Evolutionary conservation across 345 rosid species (phyloP).

Genomic region (Boechera retrofracta): DNA sequence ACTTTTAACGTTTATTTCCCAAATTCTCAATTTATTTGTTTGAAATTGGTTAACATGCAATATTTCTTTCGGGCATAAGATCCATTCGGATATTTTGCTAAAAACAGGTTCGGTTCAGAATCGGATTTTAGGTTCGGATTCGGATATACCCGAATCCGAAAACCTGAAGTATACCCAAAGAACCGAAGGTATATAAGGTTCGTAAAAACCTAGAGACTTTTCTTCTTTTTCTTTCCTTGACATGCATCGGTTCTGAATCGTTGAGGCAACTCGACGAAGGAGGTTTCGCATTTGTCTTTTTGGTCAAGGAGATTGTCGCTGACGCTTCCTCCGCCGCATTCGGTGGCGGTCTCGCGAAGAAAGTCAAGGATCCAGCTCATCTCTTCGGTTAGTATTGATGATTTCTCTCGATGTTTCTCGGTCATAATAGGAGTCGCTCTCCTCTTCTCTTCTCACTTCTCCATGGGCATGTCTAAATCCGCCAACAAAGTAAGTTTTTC

Average conservation of each 20-base stretch:
- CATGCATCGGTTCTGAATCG: conserved; percentile 66
- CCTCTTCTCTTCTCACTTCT: neutral
- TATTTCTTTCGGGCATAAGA: neutral
- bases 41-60: conserved; percentile 31
- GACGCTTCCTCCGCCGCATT: conserved; percentile 62
- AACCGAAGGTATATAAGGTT: no score
- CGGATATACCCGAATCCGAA: neutral
- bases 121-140: no score
- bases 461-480: conserved; percentile 64
- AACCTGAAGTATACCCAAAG: no score
- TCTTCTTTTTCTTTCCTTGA: no score
- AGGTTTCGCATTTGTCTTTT: conserved; percentile 84
- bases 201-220: no score
- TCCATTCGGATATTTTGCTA: no score
- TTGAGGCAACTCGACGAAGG: conserved; percentile 96
- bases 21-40: neutral
- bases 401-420: neutral
- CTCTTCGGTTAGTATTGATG: conserved; percentile 67
- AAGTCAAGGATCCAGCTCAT: conserved; percentile 89
- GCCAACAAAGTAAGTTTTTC: conserved; percentile 46
- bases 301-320: conserved; percentile 76
- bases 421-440: no score
- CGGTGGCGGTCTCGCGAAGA: conserved; percentile 75
- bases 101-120: no score
- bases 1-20: neutral